Evolutionary conservation across 176 grass and related monocot genomes (phyloP), one percentile per base, ranked within the genome.

Genomic region (Aechmea fasciata): DNA sequence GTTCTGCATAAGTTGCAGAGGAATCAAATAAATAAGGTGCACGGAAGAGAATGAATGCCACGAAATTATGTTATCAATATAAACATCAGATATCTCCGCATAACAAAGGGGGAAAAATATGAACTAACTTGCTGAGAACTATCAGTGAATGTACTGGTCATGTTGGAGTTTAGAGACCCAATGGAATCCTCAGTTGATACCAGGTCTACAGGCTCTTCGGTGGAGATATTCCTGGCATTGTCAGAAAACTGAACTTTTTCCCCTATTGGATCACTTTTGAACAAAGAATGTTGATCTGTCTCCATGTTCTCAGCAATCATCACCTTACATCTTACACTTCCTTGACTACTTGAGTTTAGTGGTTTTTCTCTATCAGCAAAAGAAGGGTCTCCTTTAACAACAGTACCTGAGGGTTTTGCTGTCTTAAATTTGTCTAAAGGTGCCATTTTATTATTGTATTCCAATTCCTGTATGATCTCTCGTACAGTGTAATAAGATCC

Each of bases 391-490:
- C 19, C 72, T 63, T 74, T 69, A 22, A 47, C 26, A 70, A 51
- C 65, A 76, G 79, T 70, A 67, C 49, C 55, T 47, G 8, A 50
- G 48, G 13, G 24, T 72, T 61, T 26, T 68, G 48, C 66, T 77
- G 19, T 11, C 53, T 75, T 77, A 15, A 26, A 24, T 61, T 66
- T 77, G 11, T 64, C 67, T 22, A 53, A 68, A 15, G 67, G 67
- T 33, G 52, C 59, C 62, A 66, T 74, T 67, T 57, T 69, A 47
- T 85, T 28, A 61, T 85, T 85, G 66, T 87, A 84, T 77, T 77
- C 47, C 13, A 96, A 52, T 87, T 96, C 91, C 50, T 80, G 75
- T 63, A 96, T 4, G 51, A 90, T 29, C 63, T 73, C 78, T 70
- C 91, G 73, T 41, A 80, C 51, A 3, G 18, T 77, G 67, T 96